Conservation (phyloP, 2,329 filamentous ascomycete genomes). For the Leptographium wingfieldii region DNA sequence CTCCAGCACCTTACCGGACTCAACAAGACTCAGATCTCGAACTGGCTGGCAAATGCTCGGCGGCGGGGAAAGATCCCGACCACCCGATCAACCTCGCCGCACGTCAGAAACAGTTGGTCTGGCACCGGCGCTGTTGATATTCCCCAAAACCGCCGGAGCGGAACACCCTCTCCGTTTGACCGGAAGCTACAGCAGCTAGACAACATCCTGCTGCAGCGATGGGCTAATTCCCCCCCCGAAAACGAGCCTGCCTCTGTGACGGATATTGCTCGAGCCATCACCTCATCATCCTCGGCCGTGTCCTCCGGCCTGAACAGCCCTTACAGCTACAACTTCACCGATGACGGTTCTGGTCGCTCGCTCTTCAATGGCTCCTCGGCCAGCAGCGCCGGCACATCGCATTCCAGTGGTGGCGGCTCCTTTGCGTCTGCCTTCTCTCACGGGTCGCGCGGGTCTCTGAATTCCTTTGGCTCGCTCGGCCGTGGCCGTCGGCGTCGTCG, state of each 20-base stretch:
- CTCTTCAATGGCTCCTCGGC: constrained; percentile 46
- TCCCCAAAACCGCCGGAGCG: constrained; percentile 38
- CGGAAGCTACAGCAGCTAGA: constrained; percentile 21
- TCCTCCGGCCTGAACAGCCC: constrained; percentile 46
- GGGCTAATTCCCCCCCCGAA: constrained; percentile 46
- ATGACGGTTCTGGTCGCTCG: constrained; percentile 47
- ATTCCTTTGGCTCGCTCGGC: constrained; percentile 34
- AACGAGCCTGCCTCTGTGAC: constrained; percentile 48
- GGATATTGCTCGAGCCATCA: constrained; percentile 45
- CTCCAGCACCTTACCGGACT: constrained; percentile 69
- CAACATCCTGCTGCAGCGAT: constrained; percentile 42
- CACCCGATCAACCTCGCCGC: constrained; percentile 56
- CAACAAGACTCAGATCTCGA: constrained; percentile 72
- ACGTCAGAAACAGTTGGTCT: constrained; percentile 44
- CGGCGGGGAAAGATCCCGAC: constrained; percentile 66
- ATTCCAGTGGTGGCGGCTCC: constrained; percentile 41
- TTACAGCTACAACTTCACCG: constrained; percentile 43
- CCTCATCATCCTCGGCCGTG: constrained; percentile 37
- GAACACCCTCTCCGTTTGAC: constrained; percentile 33
- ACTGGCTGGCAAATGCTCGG: constrained; percentile 85
- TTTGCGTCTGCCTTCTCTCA: constrained; percentile 47
- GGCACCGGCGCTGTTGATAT: constrained; percentile 57
- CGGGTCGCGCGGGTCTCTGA: constrained; percentile 43
- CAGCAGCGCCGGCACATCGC: constrained; percentile 48
- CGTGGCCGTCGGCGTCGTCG: constrained; percentile 38